phyloP scores from a whole-genome alignment of 2,329 filamentous ascomycete genomes.

The Aspergillus sp. region DNA sequence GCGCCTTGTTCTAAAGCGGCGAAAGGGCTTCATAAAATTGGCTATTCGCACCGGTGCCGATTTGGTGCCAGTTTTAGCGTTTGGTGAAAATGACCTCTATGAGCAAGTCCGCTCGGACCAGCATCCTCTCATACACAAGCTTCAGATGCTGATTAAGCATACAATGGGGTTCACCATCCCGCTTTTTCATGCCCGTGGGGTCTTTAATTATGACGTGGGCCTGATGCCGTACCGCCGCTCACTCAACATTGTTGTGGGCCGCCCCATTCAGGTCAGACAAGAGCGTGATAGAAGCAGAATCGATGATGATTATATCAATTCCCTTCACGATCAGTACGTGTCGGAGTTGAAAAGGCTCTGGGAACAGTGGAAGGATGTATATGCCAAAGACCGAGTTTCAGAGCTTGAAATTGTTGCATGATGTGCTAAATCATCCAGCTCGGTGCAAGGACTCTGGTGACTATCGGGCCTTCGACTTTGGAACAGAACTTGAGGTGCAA shows the following conservation, averaged over 20 bases:
- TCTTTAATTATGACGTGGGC: constrained; percentile 98
- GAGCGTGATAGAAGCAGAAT: constrained; percentile 60
- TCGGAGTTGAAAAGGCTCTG: constrained; percentile 52
- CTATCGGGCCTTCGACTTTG: too few species aligned
- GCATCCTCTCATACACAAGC: constrained; percentile 75
- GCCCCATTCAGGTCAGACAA: constrained; percentile 70
- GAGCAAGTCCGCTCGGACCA: constrained; percentile 77
- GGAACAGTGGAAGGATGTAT: constrained; percentile 49
- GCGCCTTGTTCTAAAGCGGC: constrained; percentile 74
- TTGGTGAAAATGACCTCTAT: constrained; percentile 96
- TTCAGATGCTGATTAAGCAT: constrained; percentile 82
- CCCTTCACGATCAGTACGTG: constrained; percentile 77
- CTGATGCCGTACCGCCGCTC: constrained; percentile 89
- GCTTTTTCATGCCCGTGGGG: constrained; percentile 81
- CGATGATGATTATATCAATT: constrained; percentile 72
- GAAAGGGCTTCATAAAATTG: constrained; percentile 92
- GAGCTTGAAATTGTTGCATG: constrained; percentile 47
- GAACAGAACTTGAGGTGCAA: too few species aligned
- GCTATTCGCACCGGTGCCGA: constrained; percentile 91
- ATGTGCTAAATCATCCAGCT: neutral
- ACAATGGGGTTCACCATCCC: constrained; percentile 90
- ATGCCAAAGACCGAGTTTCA: constrained; percentile 42
- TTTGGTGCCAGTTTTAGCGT: constrained; percentile 85
- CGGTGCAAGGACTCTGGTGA: neutral
- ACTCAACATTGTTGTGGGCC: constrained; percentile 85